phyloP scores from a whole-genome alignment of 768 basidiomycete genomes.

The Guyanaporus albipodus region DNA sequence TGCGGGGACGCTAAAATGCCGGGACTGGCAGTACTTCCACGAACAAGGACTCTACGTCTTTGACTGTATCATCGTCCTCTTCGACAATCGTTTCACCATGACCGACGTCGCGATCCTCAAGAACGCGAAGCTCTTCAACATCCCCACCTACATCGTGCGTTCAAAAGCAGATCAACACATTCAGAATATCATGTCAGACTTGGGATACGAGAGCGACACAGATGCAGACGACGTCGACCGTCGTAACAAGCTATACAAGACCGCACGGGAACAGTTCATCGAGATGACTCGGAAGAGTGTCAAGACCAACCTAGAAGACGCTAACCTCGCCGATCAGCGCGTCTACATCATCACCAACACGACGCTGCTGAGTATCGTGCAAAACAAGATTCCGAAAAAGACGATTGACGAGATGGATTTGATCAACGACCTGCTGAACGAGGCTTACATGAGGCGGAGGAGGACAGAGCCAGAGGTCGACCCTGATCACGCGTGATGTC shows the following conservation, averaged over 20 bases:
- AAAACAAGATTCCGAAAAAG: constrained; percentile 13
- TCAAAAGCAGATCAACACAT: constrained; percentile 24
- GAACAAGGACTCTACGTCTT: constrained; percentile 24
- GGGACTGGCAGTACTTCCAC: constrained; percentile 23
- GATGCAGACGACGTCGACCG: constrained; percentile 9
- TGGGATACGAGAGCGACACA: constrained; percentile 19
- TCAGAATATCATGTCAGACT: constrained; percentile 15
- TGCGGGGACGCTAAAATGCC: constrained; percentile 17
- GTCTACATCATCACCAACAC: constrained; percentile 27
- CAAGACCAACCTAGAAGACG: constrained; percentile 16
- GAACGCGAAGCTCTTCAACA: constrained; percentile 13
- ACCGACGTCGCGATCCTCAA: constrained; percentile 20
- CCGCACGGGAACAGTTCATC: constrained; percentile 15
- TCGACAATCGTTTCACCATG: constrained; percentile 22
- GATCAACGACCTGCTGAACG: constrained; percentile 13
- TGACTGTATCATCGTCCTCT: constrained; percentile 21
- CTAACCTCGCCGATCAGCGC: constrained; percentile 21
- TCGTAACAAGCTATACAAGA: constrained; percentile 8
- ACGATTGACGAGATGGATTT: constrained; percentile 24
- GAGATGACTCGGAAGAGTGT: constrained; percentile 18
- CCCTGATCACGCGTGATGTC: too few species aligned
- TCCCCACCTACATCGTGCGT: constrained; percentile 22
- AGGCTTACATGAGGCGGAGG: constrained; percentile 9
- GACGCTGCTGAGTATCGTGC: constrained; percentile 19
- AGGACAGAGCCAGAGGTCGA: too few species aligned